Base-by-base conservation (phyloP, 148 eudicot species). In the Beta vulgaris region DNA sequence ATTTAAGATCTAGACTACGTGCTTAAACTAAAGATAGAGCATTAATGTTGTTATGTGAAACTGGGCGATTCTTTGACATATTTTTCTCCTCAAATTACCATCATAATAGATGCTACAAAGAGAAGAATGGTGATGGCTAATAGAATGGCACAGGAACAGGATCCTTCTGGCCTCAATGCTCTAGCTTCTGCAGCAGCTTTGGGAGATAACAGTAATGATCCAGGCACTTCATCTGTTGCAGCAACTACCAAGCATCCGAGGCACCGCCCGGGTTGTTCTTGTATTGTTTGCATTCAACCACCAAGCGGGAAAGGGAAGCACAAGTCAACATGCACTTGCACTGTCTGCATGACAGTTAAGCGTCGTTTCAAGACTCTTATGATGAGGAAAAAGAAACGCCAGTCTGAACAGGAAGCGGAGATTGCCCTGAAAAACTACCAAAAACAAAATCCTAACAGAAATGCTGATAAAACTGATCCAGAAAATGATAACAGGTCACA, bases 291-390 rank as follows among this genome's bases (percentile, higher is more conserved):
- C 81, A 91, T 89, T 55, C 92, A 91, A 73, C 96, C 92, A 18
- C 92, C 96, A 1, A 91, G 92, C 44, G 92, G 92, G 44, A 88
- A 91, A 67, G 96, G 96, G 67, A 91, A 91, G 74, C 92, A 91
- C 82, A 86, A 88, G 58, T 89, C 96, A 28, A 84, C 82, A 1
- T 91, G 96, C 83, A 83, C 81, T 1, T 91, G 96, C 81, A 86
- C 83, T 15, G 96, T 88, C 29, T 91, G 96, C 80, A 79, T 84
- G 88, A 88, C 96, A 12, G 92, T 91, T 4, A 88, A 86, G 76
- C 92, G 96, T 58, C 96, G 92, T 63, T 91, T 91, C 75, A 88
- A 87, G 72, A 88, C 96, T 67, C 83, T 91, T 59, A 91, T 88
- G 92, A 76, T 87, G 87, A 86, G 92, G 61, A 88, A 88, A 64